Percentiles rank a stretch among this genome's conserved stretches.
These are phyloP conservation scores for Debaryomyces sp. DNA, from an alignment of 1,139 yeast genomes.

Conservation along the genomic window DNA sequence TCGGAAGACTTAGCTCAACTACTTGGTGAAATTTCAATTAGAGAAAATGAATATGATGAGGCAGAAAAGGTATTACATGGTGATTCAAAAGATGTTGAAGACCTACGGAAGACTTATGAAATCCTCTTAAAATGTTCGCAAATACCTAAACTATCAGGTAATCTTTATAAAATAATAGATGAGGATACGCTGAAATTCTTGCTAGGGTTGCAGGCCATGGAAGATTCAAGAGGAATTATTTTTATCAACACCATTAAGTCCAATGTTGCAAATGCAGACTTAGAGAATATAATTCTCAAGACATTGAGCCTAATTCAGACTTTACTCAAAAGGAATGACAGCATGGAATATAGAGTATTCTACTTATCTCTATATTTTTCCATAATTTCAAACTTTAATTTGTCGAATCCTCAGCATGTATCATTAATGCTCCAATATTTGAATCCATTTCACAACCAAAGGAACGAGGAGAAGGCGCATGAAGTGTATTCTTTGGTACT, in stretches of 20 bases:
- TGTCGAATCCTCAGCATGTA: constrained; percentile 26
- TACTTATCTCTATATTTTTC: constrained; percentile 22
- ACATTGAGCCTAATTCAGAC: constrained; percentile 17
- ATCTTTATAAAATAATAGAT: constrained; percentile 21
- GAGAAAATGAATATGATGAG: constrained; percentile 5
- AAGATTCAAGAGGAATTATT: constrained; percentile 21
- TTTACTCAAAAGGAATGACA: constrained; percentile 13
- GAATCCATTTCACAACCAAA: constrained; percentile 16
- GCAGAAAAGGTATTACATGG: neutral
- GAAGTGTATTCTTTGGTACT: constrained; percentile 22
- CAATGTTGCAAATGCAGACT: constrained; percentile 8
- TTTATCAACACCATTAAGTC: constrained; percentile 16
- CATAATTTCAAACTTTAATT: constrained; percentile 22
- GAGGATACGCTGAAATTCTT: constrained; percentile 23
- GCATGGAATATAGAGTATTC: constrained; percentile 11
- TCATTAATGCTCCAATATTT: constrained; percentile 25
- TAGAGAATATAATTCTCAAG: constrained; percentile 12
- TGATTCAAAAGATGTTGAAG: neutral
- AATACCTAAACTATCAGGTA: constrained; percentile 11
- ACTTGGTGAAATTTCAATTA: constrained; percentile 3
- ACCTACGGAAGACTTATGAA: neutral
- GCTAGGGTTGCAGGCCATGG: constrained; percentile 17
- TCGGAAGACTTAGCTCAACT: neutral
- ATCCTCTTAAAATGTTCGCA: constrained; percentile 17
- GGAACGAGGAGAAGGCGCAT: constrained; percentile 13